Base-by-base conservation (phyloP, 306 rosid genomes). In the Begonia fuchsioides region DNA sequence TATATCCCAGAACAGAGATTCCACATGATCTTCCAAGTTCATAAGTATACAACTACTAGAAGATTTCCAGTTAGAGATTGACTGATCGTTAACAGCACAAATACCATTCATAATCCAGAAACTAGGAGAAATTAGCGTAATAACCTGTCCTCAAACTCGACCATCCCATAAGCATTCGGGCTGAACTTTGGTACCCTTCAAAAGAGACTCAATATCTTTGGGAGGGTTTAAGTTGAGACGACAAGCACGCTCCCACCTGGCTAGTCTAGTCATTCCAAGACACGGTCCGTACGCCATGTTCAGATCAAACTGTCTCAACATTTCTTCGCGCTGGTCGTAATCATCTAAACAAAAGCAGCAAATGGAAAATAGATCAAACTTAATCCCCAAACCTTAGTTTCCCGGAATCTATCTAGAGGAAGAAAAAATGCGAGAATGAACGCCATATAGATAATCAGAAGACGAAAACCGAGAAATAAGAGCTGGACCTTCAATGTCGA, bases 271-370 rank as follows among this genome's bases (percentile, higher is more conserved):
- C 68, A 87, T 71, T 32, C 96, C 96, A 5, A 76, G 8, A 56
- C 94, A 87, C 1, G 96, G 96, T 8, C 96, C 96, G 12, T 71
- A 87, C 0, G 72, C 68, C 80, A 58, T 78, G 83, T 87, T 74
- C 76, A 87, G 35, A 68, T 87, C 96, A 41, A 87, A 87, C 50
- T 83, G 81, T 49, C 85, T 78, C 63, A 87, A 1, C 69, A 64
- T 6, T 19, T 44, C 60, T 75, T 87, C 96, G 26, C 16, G 51
- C 49, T 67, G 70, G 0, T 54, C 68, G 60, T 52, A 35, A 35
- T 77, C 94, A 69, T 80, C 96, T 87, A 65, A 47, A 47, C 38
- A 49, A 26, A 20, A 20, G 32, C 1, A 20, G 32, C 32, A 20
- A 20, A 20, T 20, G 32, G 32, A 20, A 20, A 20, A 20, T 20